Evolutionary conservation across 352 stramenopile genomes (phyloP), one percentile per base, ranked within the genome.

Genomic region (Globisporangium radiosum): DNA sequence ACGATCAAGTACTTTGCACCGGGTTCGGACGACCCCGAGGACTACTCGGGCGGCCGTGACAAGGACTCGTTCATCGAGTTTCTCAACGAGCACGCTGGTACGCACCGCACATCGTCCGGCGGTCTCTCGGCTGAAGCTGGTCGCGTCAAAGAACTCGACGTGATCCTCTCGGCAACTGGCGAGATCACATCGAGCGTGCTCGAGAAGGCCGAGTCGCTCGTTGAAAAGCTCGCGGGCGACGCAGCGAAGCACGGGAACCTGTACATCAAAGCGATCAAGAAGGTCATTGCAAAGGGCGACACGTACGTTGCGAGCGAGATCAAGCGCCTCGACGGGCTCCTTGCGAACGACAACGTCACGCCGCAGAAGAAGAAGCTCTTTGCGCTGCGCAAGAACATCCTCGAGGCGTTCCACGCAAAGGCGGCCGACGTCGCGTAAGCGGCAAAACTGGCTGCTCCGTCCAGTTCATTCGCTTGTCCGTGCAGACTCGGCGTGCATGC

Each of bases 1-100:
- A 97, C 90, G 54, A 78, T 97, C 69, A 96, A 96, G 73, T 97
- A 95, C 75, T 97, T 97, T 58, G 73, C 82, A 0, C 76, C 78
- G 0, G 86, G 75, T 54, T 78, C 82, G 56, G 75, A 85, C 47
- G 88, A 96, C 55, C 73, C 86, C 19, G 81, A 95, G 63, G 78
- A 94, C 70, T 97, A 97, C 72, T 76, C 75, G 54, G 76, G 75
- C 50, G 88, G 79, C 51, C 85, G 88, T 42, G 85, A 95, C 68
- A 86, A 96, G 68, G 64, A 68, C 36, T 88, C 79, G 59, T 94
- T 94, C 59, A 83, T 97, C 6, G 70, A 88, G 36, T 97, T 97
- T 52, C 72, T 97, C 48, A 97, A 97, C 70, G 81, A 93, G 55
- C 87, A 96, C 63, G 88, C 88, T 38, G 86, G 87, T 42, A 96